Conservation (phyloP, 1,284 basidiomycete genomes). For the Schizophyllum amplum region DNA sequence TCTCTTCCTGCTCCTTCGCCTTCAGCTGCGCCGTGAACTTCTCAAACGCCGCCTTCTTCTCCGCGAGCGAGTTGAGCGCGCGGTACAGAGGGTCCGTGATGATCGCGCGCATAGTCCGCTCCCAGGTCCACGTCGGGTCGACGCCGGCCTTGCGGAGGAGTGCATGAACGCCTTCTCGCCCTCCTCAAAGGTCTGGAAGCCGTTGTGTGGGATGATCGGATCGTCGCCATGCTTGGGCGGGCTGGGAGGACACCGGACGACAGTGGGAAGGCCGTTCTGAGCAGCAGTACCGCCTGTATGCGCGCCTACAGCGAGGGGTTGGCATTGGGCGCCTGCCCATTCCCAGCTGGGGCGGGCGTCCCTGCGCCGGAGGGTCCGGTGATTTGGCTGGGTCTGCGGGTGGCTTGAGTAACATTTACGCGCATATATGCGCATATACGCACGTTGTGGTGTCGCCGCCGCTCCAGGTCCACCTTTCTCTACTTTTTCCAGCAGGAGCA, state of each 20-base stretch:
- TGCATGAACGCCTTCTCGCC: constrained; percentile 93
- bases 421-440: constrained; percentile 10
- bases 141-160: constrained; percentile 84
- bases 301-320: constrained; percentile 29
- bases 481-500: constrained; percentile 73
- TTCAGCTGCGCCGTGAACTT: constrained; percentile 75
- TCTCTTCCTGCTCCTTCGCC: constrained; percentile 71
- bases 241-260: constrained; percentile 57
- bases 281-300: constrained; percentile 33
- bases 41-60: constrained; percentile 91
- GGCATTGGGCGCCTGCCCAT: constrained; percentile 7
- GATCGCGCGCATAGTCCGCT: constrained; percentile 94
- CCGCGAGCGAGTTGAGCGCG: constrained; percentile 85
- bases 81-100: constrained; percentile 98
- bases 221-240: constrained; percentile 77
- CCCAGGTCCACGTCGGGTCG: constrained; percentile 94
- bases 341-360: constrained; percentile 38
- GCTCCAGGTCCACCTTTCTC: constrained; percentile 54
- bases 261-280: constrained; percentile 33
- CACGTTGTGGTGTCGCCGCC: constrained; percentile 19
- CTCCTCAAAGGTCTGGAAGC: constrained; percentile 79
- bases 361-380: constrained; percentile 17
- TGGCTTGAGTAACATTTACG: constrained; percentile 21
- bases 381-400: constrained; percentile 35
- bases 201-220: constrained; percentile 80